Base-by-base conservation (phyloP, 2,329 filamentous ascomycete species). In the Penicillium sp. region DNA sequence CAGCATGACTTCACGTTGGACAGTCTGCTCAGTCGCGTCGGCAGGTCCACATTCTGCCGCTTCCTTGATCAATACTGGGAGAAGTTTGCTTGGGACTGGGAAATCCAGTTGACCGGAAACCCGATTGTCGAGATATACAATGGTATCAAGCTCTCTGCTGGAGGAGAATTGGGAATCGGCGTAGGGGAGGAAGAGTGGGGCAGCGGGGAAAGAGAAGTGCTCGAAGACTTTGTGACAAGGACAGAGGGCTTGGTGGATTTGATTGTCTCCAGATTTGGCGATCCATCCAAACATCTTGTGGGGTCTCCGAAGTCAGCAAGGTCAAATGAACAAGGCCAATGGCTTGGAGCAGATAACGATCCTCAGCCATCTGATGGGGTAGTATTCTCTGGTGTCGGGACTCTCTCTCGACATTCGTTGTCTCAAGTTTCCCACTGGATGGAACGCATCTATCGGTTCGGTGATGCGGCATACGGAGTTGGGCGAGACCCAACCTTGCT, bases 161-260 rank as follows among this genome's bases (percentile, higher is more conserved):
- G 89, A 29, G 92, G 93, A 14, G 92, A 97, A 71, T 80, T 97
- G 22, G 93, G 93, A 13, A 82, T 96, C 38, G 93, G 93, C 0
- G 93, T 97, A 1, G 93, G 93, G 14, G 93, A 97, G 67, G 93
- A 97, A 72, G 89, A 96, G 47, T 86, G 90, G 67, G 92, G 92
- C 4, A 96, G 92, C 65, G 90, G 90, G 28, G 92, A 97, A 73
- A 80, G 92, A 61, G 92, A 95, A 61, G 92, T 97, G 0, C 75
- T 99, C 1, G 92, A 97, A 68, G 89, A 89, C n/a, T 82, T 95
- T 54, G 83, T 89, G 1, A 79, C 78, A 9, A 79, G 88, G 47
- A 88, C 89, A 19, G 86, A 93, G 43, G 93, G 93, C 0, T 77
- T 99, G 33, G 80, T 95, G 5, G 93, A 99, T 69, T 70, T 97